Evolutionary conservation across 2,329 filamentous ascomycete species (phyloP).

Genomic region (Albophoma yamanashiensis): DNA sequence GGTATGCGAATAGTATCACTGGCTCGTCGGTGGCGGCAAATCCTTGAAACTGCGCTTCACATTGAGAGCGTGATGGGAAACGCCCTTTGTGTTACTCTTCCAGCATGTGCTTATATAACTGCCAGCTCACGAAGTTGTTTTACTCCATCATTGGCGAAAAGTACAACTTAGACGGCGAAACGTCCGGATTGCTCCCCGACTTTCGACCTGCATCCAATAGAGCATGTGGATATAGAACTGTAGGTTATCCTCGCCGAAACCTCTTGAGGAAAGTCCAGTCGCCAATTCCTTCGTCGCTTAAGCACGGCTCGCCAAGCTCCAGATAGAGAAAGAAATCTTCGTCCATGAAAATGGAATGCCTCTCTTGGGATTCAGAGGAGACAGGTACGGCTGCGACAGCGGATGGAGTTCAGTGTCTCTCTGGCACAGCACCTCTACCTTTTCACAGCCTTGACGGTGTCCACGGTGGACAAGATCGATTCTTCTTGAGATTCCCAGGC

Average conservation of each 20-base stretch:
- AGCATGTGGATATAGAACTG: background rate
- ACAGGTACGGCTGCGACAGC: background rate
- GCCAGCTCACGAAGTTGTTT: too few relatives aligned
- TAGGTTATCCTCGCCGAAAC: background rate
- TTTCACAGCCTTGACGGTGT: background rate
- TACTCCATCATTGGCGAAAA: too few relatives aligned
- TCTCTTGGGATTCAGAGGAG: background rate
- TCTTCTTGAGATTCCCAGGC: background rate
- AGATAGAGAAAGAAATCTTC: background rate
- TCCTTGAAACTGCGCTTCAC: too few relatives aligned
- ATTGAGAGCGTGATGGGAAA: too few relatives aligned
- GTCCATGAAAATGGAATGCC: background rate
- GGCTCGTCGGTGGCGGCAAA: too few relatives aligned
- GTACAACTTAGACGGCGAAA: too few relatives aligned
- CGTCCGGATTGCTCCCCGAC: too few relatives aligned
- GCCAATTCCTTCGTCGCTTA: background rate
- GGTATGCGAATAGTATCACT: too few relatives aligned
- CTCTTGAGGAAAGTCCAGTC: background rate
- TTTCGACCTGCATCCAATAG: background rate
- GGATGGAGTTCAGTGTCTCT: background rate
- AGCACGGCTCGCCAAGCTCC: background rate
- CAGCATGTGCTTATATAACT: too few relatives aligned
- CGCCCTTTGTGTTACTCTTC: too few relatives aligned
- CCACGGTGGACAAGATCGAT: background rate
- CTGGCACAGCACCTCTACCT: background rate